These are phyloP conservation scores for Fraxinus velutina DNA, from an alignment of 305 asterid species.

Conservation along the genomic window DNA sequence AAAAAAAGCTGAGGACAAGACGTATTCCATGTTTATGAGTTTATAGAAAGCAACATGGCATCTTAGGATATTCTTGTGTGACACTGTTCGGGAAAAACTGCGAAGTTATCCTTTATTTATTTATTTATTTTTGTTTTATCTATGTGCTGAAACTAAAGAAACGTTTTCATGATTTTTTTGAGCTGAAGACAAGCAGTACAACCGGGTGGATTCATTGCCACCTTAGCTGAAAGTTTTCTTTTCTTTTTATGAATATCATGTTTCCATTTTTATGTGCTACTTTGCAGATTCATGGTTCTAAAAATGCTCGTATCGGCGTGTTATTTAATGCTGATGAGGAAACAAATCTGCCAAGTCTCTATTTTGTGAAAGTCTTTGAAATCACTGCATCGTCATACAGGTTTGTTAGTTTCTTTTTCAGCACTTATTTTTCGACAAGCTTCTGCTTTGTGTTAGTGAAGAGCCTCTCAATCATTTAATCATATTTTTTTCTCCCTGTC, in stretches of 20 bases:
- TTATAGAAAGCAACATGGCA: background rate
- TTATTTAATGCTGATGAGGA: constrained; percentile 57
- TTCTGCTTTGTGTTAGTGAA: background rate
- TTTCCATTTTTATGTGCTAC: constrained; percentile 15
- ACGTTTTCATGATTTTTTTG: constrained; percentile 18
- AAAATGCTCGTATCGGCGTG: constrained; percentile 75
- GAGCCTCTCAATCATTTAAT: constrained; percentile 2
- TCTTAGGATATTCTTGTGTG: background rate
- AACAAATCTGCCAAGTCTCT: constrained; percentile 49
- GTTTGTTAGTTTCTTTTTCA: constrained; percentile 40
- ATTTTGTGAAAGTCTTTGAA: constrained; percentile 65
- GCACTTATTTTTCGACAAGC: constrained; percentile 14
- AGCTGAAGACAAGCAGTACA: constrained; percentile 1
- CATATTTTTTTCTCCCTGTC: background rate
- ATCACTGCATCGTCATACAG: constrained; percentile 70
- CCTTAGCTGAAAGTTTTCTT: background rate
- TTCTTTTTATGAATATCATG: constrained; percentile 16
- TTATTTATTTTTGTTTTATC: constrained; percentile 19
- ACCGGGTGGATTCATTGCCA: constrained; percentile 30
- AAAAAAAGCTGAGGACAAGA: background rate
- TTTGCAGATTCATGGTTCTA: constrained; percentile 78
- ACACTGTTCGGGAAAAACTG: background rate
- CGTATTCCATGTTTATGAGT: background rate
- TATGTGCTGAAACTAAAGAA: background rate
- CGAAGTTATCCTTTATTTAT: constrained; percentile 23